Evolutionary conservation across 192 early-diverging fungal genomes (phyloP).

Genomic region (Coemansia aciculifera): DNA sequence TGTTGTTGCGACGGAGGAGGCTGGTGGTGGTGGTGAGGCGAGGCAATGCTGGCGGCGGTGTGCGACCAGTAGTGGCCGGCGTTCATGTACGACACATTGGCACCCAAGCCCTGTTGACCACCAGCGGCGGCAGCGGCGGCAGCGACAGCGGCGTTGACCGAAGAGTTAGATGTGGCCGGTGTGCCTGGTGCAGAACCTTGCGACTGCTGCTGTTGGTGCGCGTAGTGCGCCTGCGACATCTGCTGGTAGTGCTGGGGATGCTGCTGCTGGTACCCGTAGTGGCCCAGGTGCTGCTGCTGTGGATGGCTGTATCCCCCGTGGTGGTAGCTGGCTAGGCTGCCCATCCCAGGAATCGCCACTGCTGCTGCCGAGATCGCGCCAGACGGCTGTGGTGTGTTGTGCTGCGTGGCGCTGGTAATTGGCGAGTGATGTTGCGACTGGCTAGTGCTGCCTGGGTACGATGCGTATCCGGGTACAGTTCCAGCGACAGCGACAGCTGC

Average conservation of each 20-base stretch:
- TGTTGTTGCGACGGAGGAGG: conserved; percentile 22
- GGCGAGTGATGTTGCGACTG: conserved; percentile 57
- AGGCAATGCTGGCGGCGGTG: conserved; percentile 19
- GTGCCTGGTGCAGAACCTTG: conserved; percentile 25
- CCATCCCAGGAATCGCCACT: conserved; percentile 38
- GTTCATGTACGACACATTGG: conserved; percentile 37
- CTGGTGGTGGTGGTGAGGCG: conserved; percentile 39
- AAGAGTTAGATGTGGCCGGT: conserved; percentile 22
- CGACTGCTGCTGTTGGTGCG: conserved; percentile 19
- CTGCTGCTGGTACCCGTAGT: conserved; percentile 36
- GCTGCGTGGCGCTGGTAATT: conserved; percentile 28
- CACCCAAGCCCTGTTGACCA: conserved; percentile 18
- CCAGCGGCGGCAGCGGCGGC: conserved; percentile 33
- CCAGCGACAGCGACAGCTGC: conserved; percentile 16
- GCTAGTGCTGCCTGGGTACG: conserved; percentile 47
- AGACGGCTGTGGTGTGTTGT: conserved; percentile 24
- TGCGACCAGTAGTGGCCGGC: conserved; percentile 41
- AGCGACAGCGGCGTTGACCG: conserved; percentile 35
- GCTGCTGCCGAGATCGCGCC: conserved; percentile 31
- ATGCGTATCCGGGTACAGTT: conserved; percentile 39
- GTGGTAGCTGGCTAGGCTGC: conserved; percentile 49
- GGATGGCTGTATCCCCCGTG: conserved; percentile 30
- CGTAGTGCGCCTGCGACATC: conserved; percentile 15
- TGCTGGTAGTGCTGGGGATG: conserved; percentile 25
- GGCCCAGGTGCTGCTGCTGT: conserved; percentile 34